A percentile compares a stretch with the other conserved stretches of the same genome.
These are phyloP conservation scores for Alternaria triticimaculans DNA, from an alignment of 2,329 filamentous ascomycete species.

Conservation along the genomic window DNA sequence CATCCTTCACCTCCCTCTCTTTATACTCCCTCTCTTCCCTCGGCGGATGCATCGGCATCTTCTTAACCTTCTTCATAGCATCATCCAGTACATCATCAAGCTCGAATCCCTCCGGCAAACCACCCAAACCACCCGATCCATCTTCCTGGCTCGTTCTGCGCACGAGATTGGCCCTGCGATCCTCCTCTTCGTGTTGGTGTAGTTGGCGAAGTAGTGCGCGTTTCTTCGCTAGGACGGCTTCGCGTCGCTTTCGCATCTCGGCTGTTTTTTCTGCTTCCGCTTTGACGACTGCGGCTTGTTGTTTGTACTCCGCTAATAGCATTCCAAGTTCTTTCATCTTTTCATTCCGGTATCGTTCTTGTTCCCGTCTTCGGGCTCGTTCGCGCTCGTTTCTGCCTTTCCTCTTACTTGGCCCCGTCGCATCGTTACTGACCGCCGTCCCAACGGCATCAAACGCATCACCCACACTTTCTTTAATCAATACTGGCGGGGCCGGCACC, in stretches of 20 bases:
- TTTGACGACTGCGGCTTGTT: not conserved
- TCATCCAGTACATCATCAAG: constrained; percentile 7
- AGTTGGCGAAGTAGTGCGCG: not conserved
- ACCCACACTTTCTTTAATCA: no score
- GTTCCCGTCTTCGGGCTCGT: not conserved
- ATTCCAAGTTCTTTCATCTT: not conserved
- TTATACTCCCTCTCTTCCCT: not conserved
- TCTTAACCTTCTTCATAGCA: not conserved
- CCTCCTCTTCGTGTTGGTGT: not conserved
- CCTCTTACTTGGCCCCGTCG: not conserved
- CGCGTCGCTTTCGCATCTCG: not conserved
- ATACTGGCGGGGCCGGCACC: no score
- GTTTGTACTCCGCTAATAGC: not conserved
- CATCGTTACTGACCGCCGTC: fast-evolving
- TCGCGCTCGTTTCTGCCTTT: not conserved
- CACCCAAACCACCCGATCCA: no score
- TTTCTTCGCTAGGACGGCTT: not conserved
- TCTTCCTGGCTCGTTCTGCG: not conserved
- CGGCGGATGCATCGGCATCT: not conserved
- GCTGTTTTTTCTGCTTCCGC: not conserved
- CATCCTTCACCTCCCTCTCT: not conserved
- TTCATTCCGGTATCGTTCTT: not conserved
- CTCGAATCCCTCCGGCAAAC: not conserved
- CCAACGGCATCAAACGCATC: not conserved
- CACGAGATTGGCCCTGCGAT: not conserved